A percentile compares a stretch with the other conserved stretches of the same genome.
phyloP scores from a whole-genome alignment of 1,284 basidiomycete genomes.

The Trichosporon coremiiforme region DNA sequence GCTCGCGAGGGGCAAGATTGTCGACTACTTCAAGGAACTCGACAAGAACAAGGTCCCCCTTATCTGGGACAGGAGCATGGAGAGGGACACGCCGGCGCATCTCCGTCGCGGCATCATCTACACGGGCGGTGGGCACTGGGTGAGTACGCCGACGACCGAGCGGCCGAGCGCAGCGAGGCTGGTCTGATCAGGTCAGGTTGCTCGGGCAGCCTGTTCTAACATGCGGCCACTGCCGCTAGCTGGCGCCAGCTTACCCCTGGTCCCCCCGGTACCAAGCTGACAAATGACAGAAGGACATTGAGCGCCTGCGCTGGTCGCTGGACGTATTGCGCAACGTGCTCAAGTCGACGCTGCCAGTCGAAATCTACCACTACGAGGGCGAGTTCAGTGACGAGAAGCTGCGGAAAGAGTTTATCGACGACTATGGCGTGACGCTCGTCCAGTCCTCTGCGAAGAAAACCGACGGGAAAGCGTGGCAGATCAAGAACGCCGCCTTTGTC shows the following conservation, averaged over 20 bases:
- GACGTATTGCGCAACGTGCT: slow-evolving; percentile 55
- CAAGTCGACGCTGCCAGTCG: slow-evolving; percentile 55
- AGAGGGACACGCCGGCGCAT: slow-evolving; percentile 37
- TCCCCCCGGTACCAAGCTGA: background rate
- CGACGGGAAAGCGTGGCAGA: slow-evolving; percentile 49
- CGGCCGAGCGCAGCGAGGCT: background rate
- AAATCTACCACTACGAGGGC: slow-evolving; percentile 58
- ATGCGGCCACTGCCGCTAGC: background rate
- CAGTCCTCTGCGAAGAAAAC: slow-evolving; percentile 31
- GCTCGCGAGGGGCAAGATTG: slow-evolving; percentile 49
- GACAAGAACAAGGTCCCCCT: slow-evolving; percentile 49
- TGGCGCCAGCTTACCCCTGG: background rate
- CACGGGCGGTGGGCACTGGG: slow-evolving; percentile 51
- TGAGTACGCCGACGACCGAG: slow-evolving; percentile 49
- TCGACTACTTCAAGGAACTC: slow-evolving; percentile 50
- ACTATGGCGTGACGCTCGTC: slow-evolving; percentile 42
- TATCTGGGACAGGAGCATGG: slow-evolving; percentile 50
- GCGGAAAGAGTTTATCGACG: slow-evolving; percentile 41
- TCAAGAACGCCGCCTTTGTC: slow-evolving; percentile 54
- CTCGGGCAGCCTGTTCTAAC: too few relatives aligned
- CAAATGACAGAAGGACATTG: slow-evolving; percentile 49
- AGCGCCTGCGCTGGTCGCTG: slow-evolving; percentile 51
- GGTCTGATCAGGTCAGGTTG: too few relatives aligned
- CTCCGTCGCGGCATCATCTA: slow-evolving; percentile 55
- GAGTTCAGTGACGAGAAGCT: slow-evolving; percentile 51